phyloP scores from a whole-genome alignment of 495 filamentous ascomycete species.

The Penicillium ochrochloron region DNA sequence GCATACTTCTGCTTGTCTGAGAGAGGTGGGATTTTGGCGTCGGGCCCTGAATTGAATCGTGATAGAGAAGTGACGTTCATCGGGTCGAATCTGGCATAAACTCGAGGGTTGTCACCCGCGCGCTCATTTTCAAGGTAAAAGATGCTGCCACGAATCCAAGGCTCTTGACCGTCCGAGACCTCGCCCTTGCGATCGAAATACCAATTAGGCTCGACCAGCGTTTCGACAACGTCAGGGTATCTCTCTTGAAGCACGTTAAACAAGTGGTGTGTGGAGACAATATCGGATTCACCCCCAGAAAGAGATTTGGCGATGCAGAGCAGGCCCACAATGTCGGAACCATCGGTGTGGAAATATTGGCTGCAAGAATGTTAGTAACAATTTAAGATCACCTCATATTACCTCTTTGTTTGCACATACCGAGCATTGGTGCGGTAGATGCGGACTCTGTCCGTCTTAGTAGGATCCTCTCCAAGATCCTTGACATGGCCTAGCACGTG shows the following conservation, averaged over 20 bases:
- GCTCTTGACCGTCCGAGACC: constrained; percentile 67
- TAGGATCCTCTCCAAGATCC: constrained; percentile 82
- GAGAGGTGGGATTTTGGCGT: constrained; percentile 61
- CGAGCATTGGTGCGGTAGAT: constrained; percentile 90
- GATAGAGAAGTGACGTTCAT: constrained; percentile 68
- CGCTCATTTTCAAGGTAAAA: constrained; percentile 67
- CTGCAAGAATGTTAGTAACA: constrained; percentile 28
- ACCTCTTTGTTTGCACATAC: constrained; percentile 39
- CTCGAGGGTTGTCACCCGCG: constrained; percentile 37
- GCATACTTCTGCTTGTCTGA: constrained; percentile 64
- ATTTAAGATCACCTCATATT: neutral
- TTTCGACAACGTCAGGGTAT: constrained; percentile 74
- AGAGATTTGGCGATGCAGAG: constrained; percentile 76
- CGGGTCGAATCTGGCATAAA: constrained; percentile 63
- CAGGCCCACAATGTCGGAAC: constrained; percentile 76
- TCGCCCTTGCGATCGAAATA: constrained; percentile 92
- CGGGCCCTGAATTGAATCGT: constrained; percentile 60
- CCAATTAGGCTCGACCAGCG: constrained; percentile 73
- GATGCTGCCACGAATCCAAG: constrained; percentile 70
- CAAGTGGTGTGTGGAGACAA: constrained; percentile 73
- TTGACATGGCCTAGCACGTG: constrained; percentile 92
- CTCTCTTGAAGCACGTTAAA: constrained; percentile 74
- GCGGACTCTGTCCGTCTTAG: constrained; percentile 78
- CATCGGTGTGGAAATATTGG: constrained; percentile 82
- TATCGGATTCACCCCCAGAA: constrained; percentile 81